These are phyloP conservation scores for Oemleria cerasiformis DNA, from an alignment of 306 rosid genomes.

Conservation along the genomic window DNA sequence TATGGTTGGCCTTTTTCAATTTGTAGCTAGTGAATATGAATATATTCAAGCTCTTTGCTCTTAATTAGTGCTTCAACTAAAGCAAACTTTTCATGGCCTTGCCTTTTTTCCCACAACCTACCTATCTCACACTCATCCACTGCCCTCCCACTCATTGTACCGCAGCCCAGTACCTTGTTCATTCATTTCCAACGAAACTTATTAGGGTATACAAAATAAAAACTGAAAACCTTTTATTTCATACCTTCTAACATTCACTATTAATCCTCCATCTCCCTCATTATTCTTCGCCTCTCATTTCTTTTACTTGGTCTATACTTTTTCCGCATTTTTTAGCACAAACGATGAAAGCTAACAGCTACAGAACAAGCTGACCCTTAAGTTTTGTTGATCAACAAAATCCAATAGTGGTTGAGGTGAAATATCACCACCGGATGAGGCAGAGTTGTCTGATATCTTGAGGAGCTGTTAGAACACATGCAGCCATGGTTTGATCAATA, in stretches of 20 bases:
- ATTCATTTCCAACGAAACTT: neutral
- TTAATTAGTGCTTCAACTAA: slow-evolving; percentile 13
- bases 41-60: neutral
- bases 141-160: neutral
- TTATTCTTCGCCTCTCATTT: too few species aligned
- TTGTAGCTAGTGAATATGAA: slow-evolving; percentile 29
- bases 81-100: slow-evolving; percentile 26
- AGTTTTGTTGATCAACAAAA: neutral
- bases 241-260: too few species aligned
- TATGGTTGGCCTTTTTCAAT: slow-evolving; percentile 28
- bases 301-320: too few species aligned
- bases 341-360: too few species aligned
- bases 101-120: slow-evolving; percentile 11
- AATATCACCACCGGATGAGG: neutral
- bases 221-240: too few species aligned
- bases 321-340: too few species aligned
- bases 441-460: slow-evolving; percentile 28
- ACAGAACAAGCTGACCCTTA: too few species aligned
- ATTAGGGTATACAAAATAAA: too few species aligned
- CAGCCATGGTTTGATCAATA: neutral
- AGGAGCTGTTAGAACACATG: neutral
- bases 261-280: too few species aligned
- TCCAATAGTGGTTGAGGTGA: neutral
- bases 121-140: neutral
- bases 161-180: neutral